Percentiles rank a stretch among this genome's conserved stretches.
Conservation (phyloP, 176 grass and related monocot genomes). For the Aegilops umbellulata region DNA sequence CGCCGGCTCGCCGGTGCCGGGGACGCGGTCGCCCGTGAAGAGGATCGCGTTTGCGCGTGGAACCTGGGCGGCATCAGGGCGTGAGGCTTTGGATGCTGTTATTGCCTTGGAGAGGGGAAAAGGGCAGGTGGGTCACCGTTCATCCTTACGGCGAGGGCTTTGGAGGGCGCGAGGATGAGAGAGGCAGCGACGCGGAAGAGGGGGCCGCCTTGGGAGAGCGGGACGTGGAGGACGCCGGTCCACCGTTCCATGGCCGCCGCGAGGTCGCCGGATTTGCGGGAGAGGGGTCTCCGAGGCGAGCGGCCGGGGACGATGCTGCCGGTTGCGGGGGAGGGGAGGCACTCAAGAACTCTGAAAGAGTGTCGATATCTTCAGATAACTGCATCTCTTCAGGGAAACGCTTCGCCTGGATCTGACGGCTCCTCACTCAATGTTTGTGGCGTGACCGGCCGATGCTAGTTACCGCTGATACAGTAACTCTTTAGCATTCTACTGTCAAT, state of each 20-base stretch:
- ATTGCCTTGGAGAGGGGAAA: neutral
- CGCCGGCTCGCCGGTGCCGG: slow-evolving; percentile 49
- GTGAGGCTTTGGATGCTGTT: neutral
- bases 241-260: slow-evolving; percentile 60
- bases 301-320: too few species aligned
- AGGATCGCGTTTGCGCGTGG: slow-evolving; percentile 74
- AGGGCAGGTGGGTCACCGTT: neutral
- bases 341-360: too few species aligned
- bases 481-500: too few species aligned
- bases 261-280: slow-evolving; percentile 22
- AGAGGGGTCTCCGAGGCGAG: neutral
- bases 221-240: slow-evolving; percentile 55
- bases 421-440: too few species aligned
- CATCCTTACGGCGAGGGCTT: slow-evolving; percentile 57
- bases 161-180: slow-evolving; percentile 53
- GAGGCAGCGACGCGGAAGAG: slow-evolving; percentile 56
- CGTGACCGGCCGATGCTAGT: too few species aligned
- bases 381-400: too few species aligned
- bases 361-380: too few species aligned
- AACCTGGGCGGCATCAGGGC: slow-evolving; percentile 30
- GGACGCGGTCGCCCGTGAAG: slow-evolving; percentile 75
- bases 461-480: too few species aligned
- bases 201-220: slow-evolving; percentile 27
- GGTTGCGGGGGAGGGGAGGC: too few species aligned
- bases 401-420: too few species aligned